Evolutionary conservation across 805 yeast species (phyloP).

Genomic region (Diddensiella transvaalensis): DNA sequence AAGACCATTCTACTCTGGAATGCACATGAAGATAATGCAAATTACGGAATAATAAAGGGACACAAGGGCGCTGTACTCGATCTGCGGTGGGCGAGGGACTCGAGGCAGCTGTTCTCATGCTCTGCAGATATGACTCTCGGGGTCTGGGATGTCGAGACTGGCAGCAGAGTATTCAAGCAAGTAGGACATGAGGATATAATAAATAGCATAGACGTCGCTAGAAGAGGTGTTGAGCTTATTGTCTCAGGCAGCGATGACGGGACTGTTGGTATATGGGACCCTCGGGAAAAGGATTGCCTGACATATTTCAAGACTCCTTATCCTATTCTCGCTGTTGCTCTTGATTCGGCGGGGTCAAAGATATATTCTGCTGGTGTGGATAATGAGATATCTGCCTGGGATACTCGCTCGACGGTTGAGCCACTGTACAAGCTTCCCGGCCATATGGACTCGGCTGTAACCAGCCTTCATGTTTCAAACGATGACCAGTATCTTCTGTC

Average conservation of each 20-base stretch:
- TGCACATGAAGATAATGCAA: conserved; percentile 37
- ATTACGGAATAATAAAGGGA: conserved; percentile 47
- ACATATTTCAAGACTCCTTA: conserved; percentile 40
- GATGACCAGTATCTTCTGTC: conserved; percentile 49
- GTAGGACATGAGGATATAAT: conserved; percentile 50
- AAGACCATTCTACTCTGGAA: conserved; percentile 40
- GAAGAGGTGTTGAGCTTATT: conserved; percentile 32
- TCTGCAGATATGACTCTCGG: conserved; percentile 63
- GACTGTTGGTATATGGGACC: conserved; percentile 58
- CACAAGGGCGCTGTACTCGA: conserved; percentile 66
- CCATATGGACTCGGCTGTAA: conserved; percentile 48
- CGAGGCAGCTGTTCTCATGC: conserved; percentile 41
- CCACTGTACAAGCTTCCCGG: conserved; percentile 46
- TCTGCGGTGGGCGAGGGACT: conserved; percentile 52
- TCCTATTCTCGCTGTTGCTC: conserved; percentile 56
- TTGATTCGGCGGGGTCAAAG: conserved; percentile 38
- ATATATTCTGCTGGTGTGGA: conserved; percentile 67
- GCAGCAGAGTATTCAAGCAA: conserved; percentile 51
- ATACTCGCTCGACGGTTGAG: conserved; percentile 42
- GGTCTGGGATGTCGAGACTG: conserved; percentile 59
- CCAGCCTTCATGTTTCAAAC: conserved; percentile 49
- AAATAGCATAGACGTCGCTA: conserved; percentile 47
- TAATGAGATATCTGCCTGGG: conserved; percentile 58
- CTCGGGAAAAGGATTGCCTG: conserved; percentile 47
- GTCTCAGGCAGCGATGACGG: conserved; percentile 71